Base-by-base conservation (phyloP, 2,329 filamentous ascomycete genomes). In the Taxawa tesnikishii region DNA sequence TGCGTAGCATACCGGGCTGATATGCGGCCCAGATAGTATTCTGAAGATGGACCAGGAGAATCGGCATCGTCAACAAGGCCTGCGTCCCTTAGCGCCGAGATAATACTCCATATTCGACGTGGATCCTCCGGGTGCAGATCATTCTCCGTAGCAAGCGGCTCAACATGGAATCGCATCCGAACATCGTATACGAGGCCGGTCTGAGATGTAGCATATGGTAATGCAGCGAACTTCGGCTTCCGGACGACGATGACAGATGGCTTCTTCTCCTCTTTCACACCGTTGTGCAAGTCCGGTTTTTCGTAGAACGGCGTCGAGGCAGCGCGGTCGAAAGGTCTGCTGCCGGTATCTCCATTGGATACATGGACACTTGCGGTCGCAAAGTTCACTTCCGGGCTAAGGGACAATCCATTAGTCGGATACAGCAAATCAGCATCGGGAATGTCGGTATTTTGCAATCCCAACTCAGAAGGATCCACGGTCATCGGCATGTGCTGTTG, bases 381-480 rank as follows among this genome's bases (percentile, higher is more conserved):
- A 8, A n/a, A 23, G 19, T n/a, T 8, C n/a, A 23, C n/a, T 23
- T 23, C 19, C 8, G 19, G 19, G 19, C 19, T 23, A 8, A 23
- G 19, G n/a, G 19, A 23, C n/a, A 23, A n/a, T 8, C n/a, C 19
- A n/a, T 23, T 8, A 23, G 19, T 8, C 8, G n/a, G 8, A 23
- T 8, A 23, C 8, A n/a, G 19, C 8, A 8, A 8, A n/a, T 8
- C 19, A 59, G 90, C 90, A 26, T 82, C 84, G 59, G 94, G 76
- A 42, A 96, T 75, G 66, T 96, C 90, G 57, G 96, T 83, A 63
- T 98, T 90, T 67, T 98, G 90, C 31, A 87, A 94, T 46, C 88
- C 88, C 55, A 98, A 93, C 68, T 90, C 88, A 49, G 88, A 90
- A 30, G 88, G 19, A n/a, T 23, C n/a, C 8, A 23, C 19, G 8